Base-by-base conservation (phyloP, 2,329 filamentous ascomycete genomes). In the Curvularia sp. region DNA sequence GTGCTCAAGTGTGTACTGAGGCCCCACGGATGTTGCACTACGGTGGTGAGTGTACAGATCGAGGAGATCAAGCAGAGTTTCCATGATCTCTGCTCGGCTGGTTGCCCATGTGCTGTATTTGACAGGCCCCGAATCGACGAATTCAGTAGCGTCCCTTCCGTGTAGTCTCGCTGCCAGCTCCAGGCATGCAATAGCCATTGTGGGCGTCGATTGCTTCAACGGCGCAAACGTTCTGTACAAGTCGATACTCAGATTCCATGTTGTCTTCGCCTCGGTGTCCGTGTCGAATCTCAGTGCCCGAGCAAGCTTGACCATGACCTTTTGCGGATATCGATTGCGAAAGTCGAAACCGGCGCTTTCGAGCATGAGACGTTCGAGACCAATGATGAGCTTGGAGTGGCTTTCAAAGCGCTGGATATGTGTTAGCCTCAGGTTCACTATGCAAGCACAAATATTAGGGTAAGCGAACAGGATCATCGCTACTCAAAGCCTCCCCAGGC, bases 271-370 rank as follows among this genome's bases (percentile, higher is more conserved):
- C 60, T 93, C 86, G 24, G 79, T 63, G 9, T 83, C 79, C 53
- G 81, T 83, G 5, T 84, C 82, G 7, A 86, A 81, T 5, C 81
- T 77, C 55, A 89, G 83, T 46, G 80, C 79, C 71, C 89, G 86
- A 50, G 88, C 83, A 26, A 97, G 83, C 79, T 98, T 98, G 66
- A 92, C 84, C 42, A 98, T 82, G 22, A 92, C 83, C 63, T 93
- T 91, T 68, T 97, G 92, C 0, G 94, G 93, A 70, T 96, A 90
- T 38, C 93, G 88, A 57, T 89, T 93, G 35, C 93, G 88, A 73
- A 98, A 98, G 77, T 99, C 94, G 77, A 99, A 99, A 62, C 91
- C 89, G 30, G 93, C 90, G 2, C 92, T 90, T 78, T 99, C 95
- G 51, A 99, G 88, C 78, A 98, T 96, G 55, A 96, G 86, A 5